Evolutionary conservation across 208 protist genomes (phyloP).

Genomic region (Crithidia mellificae): DNA sequence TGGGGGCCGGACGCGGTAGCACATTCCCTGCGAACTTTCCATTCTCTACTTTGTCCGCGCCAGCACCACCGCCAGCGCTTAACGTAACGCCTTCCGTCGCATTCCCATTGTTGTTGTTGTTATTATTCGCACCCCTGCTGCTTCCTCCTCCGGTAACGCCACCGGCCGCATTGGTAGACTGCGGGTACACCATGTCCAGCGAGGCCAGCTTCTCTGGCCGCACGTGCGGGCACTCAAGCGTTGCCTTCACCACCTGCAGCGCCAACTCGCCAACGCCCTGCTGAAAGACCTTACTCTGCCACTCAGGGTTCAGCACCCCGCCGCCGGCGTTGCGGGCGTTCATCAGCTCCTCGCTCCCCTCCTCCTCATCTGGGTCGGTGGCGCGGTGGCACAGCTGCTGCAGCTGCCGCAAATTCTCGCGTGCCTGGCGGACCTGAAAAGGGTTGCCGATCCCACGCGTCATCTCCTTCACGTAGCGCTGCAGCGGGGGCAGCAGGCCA

Average conservation of each 20-base stretch:
- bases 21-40: not conserved
- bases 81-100: too few relatives aligned
- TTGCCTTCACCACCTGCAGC: slow-evolving; percentile 37
- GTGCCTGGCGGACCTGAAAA: slow-evolving; percentile 36
- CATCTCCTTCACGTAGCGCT: slow-evolving; percentile 40
- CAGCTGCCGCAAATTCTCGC: slow-evolving; percentile 47
- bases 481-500: slow-evolving; percentile 46
- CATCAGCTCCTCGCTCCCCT: slow-evolving; percentile 14
- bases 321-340: slow-evolving; percentile 19
- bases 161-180: not conserved
- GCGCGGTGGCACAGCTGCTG: slow-evolving; percentile 36
- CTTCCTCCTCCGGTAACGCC: not conserved
- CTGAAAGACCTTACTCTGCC: slow-evolving; percentile 54
- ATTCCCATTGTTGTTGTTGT: too few relatives aligned
- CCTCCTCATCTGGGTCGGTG: slow-evolving; percentile 11
- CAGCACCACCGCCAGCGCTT: not conserved
- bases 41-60: not conserved
- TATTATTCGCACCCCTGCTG: too few relatives aligned
- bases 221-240: slow-evolving; percentile 41
- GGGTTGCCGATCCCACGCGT: slow-evolving; percentile 26
- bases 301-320: slow-evolving; percentile 39
- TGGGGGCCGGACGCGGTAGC: not conserved
- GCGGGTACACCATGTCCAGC: slow-evolving; percentile 33
- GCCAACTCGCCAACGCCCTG: slow-evolving; percentile 43
- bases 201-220: slow-evolving; percentile 33